phyloP scores from a whole-genome alignment of 345 rosid species.

The Gossypium herbaceum region DNA sequence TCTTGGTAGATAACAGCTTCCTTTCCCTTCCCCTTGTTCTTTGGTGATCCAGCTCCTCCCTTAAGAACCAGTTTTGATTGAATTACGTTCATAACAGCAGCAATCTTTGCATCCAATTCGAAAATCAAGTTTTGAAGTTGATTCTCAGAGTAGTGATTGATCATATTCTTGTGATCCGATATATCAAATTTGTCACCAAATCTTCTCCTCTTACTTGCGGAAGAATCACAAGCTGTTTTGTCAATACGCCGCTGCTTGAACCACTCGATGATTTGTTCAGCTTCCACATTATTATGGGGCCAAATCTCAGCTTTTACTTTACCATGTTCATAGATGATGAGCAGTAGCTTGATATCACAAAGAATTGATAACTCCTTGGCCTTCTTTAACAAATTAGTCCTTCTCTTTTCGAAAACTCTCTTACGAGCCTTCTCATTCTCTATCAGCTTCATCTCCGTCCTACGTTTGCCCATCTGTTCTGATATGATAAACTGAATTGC shows the following conservation, averaged over 20 bases:
- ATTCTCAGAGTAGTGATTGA: background rate
- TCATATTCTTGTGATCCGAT: background rate
- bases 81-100: background rate
- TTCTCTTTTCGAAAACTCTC: background rate
- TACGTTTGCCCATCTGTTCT: background rate
- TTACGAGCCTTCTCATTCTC: background rate
- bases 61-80: background rate
- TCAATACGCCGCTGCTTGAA: background rate
- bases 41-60: background rate
- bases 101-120: background rate
- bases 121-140: background rate
- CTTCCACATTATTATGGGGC: background rate
- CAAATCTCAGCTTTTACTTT: background rate
- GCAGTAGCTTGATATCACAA: background rate
- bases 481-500: background rate
- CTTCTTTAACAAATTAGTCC: background rate
- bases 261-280: background rate
- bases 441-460: background rate
- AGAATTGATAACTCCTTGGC: constrained; percentile 6
- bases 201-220: background rate
- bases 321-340: background rate
- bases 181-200: background rate
- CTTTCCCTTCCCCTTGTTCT: background rate
- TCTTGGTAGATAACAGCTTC: background rate
- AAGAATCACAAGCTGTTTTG: background rate